A percentile compares a stretch with the other conserved stretches of the same genome.
phyloP scores from a whole-genome alignment of 495 filamentous ascomycete species.

The Talaromyces borbonicus region DNA sequence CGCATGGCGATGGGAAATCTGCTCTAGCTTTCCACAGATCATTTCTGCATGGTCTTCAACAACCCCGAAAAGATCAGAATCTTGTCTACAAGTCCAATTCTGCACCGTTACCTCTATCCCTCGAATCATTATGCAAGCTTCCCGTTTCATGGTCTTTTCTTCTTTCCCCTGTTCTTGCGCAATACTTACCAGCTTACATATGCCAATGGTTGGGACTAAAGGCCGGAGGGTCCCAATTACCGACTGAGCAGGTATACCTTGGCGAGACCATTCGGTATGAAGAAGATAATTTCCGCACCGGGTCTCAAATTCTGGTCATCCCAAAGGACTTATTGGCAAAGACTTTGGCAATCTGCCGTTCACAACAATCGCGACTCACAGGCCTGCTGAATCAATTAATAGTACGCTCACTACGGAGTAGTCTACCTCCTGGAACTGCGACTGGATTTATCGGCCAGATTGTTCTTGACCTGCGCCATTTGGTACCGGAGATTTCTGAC shows the following conservation, averaged over 20 bases:
- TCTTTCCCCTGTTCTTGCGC: constrained; percentile 6
- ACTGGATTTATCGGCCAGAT: constrained; percentile 10
- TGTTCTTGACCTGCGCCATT: constrained; percentile 10
- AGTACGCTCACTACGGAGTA: constrained; percentile 9
- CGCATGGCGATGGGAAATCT: constrained; percentile 13
- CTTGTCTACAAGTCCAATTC: constrained; percentile 2
- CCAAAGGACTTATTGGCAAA: background rate
- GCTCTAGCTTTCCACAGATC: constrained; percentile 12
- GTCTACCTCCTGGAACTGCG: background rate
- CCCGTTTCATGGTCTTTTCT: constrained; percentile 10
- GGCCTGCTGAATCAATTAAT: constrained; percentile 12
- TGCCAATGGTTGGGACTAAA: background rate
- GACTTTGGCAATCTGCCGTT: constrained; percentile 8
- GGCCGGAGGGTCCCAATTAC: background rate
- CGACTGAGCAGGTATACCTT: background rate
- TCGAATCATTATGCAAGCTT: constrained; percentile 11
- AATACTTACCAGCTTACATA: constrained; percentile 6
- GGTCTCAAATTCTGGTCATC: constrained; percentile 8
- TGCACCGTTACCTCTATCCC: constrained; percentile 6
- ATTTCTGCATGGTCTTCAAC: constrained; percentile 11
- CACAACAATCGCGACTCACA: constrained; percentile 10
- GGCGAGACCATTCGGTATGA: constrained; percentile 9
- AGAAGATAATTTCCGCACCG: constrained; percentile 5
- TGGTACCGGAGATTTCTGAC: constrained; percentile 8
- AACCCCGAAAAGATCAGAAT: background rate